Evolutionary conservation across 176 grass and related monocot species (phyloP).

Genomic region (Rhipidocladum racemiflorum): DNA sequence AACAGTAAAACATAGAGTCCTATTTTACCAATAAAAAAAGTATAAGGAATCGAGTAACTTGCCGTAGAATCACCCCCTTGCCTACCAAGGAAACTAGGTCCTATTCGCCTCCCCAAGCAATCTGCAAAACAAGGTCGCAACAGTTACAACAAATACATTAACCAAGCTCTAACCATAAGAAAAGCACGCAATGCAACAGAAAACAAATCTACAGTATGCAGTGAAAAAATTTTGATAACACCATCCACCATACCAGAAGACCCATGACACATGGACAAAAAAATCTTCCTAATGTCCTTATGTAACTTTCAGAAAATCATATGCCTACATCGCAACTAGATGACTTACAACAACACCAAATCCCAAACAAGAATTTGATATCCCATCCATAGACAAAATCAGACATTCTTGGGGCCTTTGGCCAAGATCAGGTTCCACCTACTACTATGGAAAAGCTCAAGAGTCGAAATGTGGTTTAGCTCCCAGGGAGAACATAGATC

Average conservation of each 20-base stretch:
- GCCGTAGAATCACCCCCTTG: conserved; percentile 69
- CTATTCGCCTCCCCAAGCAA: conserved; percentile 90
- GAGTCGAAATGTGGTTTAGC: neutral
- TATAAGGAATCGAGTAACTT: conserved; percentile 29
- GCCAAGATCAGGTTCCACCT: neutral
- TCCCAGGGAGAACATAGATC: neutral
- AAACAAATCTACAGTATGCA: neutral
- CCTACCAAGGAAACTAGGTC: conserved; percentile 78
- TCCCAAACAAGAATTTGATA: neutral
- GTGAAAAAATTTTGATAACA: neutral
- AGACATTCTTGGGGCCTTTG: neutral
- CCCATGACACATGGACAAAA: neutral
- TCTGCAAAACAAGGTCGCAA: conserved; percentile 45
- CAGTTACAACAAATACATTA: conserved; percentile 19
- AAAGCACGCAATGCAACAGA: conserved; percentile 5
- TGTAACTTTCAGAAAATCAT: conserved; percentile 11
- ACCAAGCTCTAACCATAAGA: conserved; percentile 28
- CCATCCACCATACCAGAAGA: conserved; percentile 2
- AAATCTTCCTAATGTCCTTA: neutral
- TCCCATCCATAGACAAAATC: neutral
- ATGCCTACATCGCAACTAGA: conserved; percentile 13
- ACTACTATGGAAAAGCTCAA: conserved; percentile 5
- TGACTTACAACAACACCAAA: neutral
- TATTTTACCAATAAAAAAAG: conserved; percentile 18
- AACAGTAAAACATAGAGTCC: conserved; percentile 15